Base-by-base conservation (phyloP, 2,329 filamentous ascomycete genomes). In the Penicillium sp. region DNA sequence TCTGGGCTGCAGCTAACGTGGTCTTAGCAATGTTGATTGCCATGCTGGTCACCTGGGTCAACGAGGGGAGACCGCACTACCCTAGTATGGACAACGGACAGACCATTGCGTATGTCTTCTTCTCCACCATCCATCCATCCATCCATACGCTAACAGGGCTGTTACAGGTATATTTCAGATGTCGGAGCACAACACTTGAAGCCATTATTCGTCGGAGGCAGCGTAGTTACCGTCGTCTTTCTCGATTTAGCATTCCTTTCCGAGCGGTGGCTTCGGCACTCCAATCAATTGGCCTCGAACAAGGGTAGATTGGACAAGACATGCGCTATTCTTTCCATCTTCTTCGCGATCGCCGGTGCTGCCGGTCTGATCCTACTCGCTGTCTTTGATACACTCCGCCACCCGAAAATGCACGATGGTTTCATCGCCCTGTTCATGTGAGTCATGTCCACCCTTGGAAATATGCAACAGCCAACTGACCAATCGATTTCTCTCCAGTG, bases 231-330 rank as follows among this genome's bases (percentile, higher is more conserved):
- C 5, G 89, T 90, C 22, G 79, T 95, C 47, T 87, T 89, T 59
- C 87, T 99, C 68, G 89, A 96, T 75, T 75, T 90, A 9, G 85
- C 88, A 26, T 94, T 99, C 70, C 74, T 89, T 51, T 79, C 88
- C 14, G 93, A 97, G 77, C 86, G 92, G 59, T 94, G 87, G 84
- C 81, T 97, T 50, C 87, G 93, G 44, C 92, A 97, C 75, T 81
- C 79, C 22, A 90, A 91, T 9, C 87, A 90, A 14, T 81, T 97
- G 29, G 85, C 87, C 2, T 88, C 85, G 60, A 96, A 97, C 75
- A 85, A 73, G 60, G 69, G 74, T 24, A 37, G 58, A 20, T 64
- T 71, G 22, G 71, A 79, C 67, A 76, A 77, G 59, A 20, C 65
- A 20, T 73, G 75, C 49, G 69, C 74, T 10, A 60, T 74, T 14